Percentiles rank a stretch among this genome's conserved stretches.
These are phyloP conservation scores for Yarrowia yakushimensis DNA, from an alignment of 805 yeast species.

Conservation along the genomic window DNA sequence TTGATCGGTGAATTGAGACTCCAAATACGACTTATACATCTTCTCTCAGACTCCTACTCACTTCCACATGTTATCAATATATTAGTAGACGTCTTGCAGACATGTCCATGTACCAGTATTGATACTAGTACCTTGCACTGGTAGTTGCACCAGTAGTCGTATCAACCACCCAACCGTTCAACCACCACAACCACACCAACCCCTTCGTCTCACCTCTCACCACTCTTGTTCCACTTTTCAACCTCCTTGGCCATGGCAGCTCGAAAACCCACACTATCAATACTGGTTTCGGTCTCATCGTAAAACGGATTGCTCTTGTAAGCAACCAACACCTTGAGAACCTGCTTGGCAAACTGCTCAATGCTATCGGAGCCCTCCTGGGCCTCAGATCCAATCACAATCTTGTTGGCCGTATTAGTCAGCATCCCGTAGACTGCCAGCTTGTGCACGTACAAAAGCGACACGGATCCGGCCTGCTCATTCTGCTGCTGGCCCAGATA, in stretches of 20 bases:
- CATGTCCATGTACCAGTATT: too few species aligned
- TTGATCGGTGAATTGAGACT: too few species aligned
- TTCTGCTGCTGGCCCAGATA: slow-evolving; percentile 13
- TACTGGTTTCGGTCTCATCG: slow-evolving; percentile 11
- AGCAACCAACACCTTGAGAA: slow-evolving; percentile 15
- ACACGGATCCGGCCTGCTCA: neutral
- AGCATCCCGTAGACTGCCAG: slow-evolving; percentile 39
- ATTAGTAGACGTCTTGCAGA: too few species aligned
- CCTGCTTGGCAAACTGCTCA: slow-evolving; percentile 5
- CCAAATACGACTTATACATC: too few species aligned
- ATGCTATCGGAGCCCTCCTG: slow-evolving; percentile 27
- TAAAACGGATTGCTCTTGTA: slow-evolving; percentile 24
- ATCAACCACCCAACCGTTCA: too few species aligned
- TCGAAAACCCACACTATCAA: neutral
- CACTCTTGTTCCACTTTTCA: neutral
- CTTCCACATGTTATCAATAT: too few species aligned
- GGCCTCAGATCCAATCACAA: slow-evolving; percentile 37
- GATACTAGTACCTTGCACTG: too few species aligned
- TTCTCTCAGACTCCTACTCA: too few species aligned
- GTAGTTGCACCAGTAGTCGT: too few species aligned
- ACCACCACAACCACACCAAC: too few species aligned
- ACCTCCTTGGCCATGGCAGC: slow-evolving; percentile 13
- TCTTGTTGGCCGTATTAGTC: slow-evolving; percentile 37
- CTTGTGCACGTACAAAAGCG: slow-evolving; percentile 5
- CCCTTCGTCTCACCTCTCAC: too few species aligned